Conservation (phyloP, 2,329 filamentous ascomycete genomes). For the Cytospora leucostoma region DNA sequence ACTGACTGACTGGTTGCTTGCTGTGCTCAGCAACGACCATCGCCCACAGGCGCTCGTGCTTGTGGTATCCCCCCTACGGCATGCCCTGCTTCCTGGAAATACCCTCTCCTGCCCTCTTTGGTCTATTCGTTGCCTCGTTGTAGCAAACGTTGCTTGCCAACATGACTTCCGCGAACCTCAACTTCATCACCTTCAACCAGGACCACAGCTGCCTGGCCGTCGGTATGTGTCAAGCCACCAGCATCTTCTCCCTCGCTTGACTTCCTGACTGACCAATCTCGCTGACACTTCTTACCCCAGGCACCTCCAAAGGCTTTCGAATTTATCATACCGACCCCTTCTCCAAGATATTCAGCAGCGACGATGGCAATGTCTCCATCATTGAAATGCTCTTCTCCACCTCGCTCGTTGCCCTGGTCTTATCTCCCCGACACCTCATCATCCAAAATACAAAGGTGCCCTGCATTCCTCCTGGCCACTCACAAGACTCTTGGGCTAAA, state of each 20-base stretch:
- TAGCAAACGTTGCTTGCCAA: slow-evolving; percentile 32
- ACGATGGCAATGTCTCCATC: slow-evolving; percentile 92
- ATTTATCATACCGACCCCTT: slow-evolving; percentile 98
- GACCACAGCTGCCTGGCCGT: slow-evolving; percentile 97
- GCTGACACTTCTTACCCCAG: slow-evolving; percentile 44
- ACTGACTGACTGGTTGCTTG: background rate
- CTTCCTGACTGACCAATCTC: slow-evolving; percentile 17
- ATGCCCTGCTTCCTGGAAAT: background rate
- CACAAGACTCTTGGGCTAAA: slow-evolving; percentile 11
- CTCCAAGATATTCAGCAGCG: slow-evolving; percentile 89
- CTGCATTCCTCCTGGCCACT: slow-evolving; percentile 5
- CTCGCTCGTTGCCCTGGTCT: slow-evolving; percentile 88
- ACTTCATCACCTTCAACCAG: slow-evolving; percentile 99
- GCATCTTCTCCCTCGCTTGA: slow-evolving; percentile 7
- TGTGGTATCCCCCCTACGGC: background rate
- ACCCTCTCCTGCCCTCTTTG: background rate
- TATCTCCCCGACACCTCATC: slow-evolving; percentile 87
- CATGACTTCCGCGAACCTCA: slow-evolving; percentile 76
- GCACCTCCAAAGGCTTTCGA: slow-evolving; percentile 90
- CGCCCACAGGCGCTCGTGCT: background rate
- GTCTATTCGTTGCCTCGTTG: background rate
- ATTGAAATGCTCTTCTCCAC: slow-evolving; percentile 99
- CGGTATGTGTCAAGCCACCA: slow-evolving; percentile 56
- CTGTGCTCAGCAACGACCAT: background rate
- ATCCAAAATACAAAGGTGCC: slow-evolving; percentile 96